A percentile compares a stretch with the other conserved stretches of the same genome.
These are phyloP conservation scores for Mercurialis annua DNA, from an alignment of 345 rosid species.

Conservation along the genomic window DNA sequence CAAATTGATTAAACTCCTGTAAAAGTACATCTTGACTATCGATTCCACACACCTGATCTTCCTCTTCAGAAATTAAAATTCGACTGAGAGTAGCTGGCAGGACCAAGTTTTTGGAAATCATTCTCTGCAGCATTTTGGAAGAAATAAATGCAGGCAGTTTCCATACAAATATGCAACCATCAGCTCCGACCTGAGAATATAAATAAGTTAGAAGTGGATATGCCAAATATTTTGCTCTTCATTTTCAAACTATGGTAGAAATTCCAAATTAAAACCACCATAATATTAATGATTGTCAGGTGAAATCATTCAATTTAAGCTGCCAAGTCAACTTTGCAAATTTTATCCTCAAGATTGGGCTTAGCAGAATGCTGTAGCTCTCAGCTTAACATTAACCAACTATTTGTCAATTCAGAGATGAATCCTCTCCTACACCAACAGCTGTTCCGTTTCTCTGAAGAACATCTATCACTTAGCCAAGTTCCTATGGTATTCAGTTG, in stretches of 20 bases:
- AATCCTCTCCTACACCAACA: background rate
- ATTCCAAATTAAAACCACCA: background rate
- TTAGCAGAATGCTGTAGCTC: background rate
- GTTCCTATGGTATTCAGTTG: background rate
- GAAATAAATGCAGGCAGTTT: slow-evolving; percentile 55
- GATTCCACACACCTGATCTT: slow-evolving; percentile 27
- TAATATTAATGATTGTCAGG: background rate
- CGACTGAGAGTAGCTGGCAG: slow-evolving; percentile 36
- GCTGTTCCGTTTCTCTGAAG: background rate
- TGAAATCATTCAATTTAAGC: background rate
- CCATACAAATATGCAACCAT: slow-evolving; percentile 81
- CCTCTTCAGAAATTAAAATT: slow-evolving; percentile 35
- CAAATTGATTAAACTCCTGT: slow-evolving; percentile 19
- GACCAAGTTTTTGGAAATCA: slow-evolving; percentile 40
- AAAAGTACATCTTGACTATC: slow-evolving; percentile 25
- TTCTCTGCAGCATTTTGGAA: slow-evolving; percentile 48
- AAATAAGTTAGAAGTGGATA: slow-evolving; percentile 20
- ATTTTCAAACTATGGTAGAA: background rate
- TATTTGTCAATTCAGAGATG: background rate
- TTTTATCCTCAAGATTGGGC: background rate
- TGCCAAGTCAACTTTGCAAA: background rate
- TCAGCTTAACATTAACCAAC: background rate
- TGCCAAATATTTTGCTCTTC: slow-evolving; percentile 1
- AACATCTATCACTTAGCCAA: background rate
- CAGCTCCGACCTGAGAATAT: slow-evolving; percentile 59